Percentiles rank a stretch among this genome's conserved stretches.
These are phyloP conservation scores for Botryotinia globosa DNA, from an alignment of 2,329 filamentous ascomycete species.

Conservation along the genomic window DNA sequence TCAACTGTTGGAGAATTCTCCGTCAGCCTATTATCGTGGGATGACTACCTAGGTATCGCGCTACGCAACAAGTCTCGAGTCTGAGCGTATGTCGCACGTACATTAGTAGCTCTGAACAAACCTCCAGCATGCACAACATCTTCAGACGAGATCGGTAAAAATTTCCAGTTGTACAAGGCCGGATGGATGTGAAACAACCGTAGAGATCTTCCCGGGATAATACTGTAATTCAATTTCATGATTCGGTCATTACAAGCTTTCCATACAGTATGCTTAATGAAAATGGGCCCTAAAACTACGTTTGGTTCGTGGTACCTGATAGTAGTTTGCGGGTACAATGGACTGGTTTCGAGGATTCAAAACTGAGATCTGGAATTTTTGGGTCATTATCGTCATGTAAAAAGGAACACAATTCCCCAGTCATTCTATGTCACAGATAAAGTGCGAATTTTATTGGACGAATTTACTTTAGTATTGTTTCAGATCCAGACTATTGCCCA, in stretches of 20 bases:
- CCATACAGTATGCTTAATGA: neutral
- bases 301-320: neutral
- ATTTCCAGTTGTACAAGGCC: neutral
- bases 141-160: constrained; percentile 1
- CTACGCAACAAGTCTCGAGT: neutral
- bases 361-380: neutral
- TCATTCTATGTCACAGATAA: neutral
- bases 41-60: neutral
- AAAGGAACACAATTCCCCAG: neutral
- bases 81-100: neutral
- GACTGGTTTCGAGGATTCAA: neutral
- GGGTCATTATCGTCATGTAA: neutral
- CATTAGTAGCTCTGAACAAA: neutral
- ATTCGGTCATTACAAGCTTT: neutral
- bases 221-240: neutral
- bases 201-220: neutral
- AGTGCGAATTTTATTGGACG: neutral
- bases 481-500: neutral
- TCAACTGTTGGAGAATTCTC: neutral
- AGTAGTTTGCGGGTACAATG: neutral
- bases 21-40: neutral
- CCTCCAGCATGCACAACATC: neutral
- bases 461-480: neutral
- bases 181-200: neutral
- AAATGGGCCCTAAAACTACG: neutral